Evolutionary conservation across 1,284 basidiomycete genomes (phyloP).

Genomic region (Moesziomyces parantarcticus): DNA sequence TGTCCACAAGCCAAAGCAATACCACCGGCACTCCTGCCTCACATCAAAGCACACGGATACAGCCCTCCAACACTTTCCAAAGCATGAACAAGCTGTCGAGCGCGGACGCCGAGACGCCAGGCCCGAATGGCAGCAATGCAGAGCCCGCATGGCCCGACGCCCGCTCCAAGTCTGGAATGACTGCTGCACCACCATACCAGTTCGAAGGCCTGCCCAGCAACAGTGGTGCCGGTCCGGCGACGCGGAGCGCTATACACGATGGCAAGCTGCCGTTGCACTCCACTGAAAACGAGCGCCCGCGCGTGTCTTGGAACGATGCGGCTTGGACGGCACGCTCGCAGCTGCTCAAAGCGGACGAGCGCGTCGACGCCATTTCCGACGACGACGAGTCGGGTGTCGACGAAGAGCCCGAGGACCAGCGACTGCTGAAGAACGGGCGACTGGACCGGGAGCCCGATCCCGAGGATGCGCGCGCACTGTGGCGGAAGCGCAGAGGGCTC

Average conservation of each 20-base stretch:
- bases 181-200: too few relatives aligned
- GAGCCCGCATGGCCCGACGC: too few relatives aligned
- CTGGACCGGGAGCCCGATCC: conserved; percentile 15
- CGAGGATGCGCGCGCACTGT: conserved; percentile 26
- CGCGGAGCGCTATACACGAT: too few relatives aligned
- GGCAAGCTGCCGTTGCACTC: not conserved
- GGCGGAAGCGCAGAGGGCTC: conserved; percentile 32
- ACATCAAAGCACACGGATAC: too few relatives aligned
- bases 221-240: too few relatives aligned
- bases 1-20: not conserved
- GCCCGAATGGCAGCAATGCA: too few relatives aligned
- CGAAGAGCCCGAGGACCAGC: conserved; percentile 21
- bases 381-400: conserved; percentile 7
- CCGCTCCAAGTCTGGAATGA: too few relatives aligned
- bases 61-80: too few relatives aligned
- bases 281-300: conserved; percentile 13
- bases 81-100: too few relatives aligned
- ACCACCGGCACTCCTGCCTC: too few relatives aligned
- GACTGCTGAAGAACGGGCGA: conserved; percentile 15
- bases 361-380: not conserved
- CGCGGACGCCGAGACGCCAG: not conserved
- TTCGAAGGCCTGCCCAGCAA: too few relatives aligned
- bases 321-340: conserved; percentile 3
- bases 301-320: conserved; percentile 37
- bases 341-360: conserved; percentile 4